These are phyloP conservation scores for Smallanthus sonchifolius DNA, from an alignment of 129 eudicot genomes.

Conservation along the genomic window DNA sequence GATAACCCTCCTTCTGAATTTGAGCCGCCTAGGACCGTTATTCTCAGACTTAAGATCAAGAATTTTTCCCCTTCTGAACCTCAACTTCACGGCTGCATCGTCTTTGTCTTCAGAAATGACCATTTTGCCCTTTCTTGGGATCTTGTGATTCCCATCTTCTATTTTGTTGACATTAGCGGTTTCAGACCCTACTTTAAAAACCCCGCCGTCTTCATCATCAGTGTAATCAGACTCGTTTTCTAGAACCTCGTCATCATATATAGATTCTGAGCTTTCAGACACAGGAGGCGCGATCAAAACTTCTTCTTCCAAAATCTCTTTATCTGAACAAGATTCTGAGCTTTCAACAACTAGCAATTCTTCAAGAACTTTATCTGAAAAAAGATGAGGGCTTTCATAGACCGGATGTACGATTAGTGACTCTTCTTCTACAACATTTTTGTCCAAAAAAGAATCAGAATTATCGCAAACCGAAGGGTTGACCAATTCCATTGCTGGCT, in stretches of 20 bases:
- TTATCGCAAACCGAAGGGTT: constrained; percentile 1
- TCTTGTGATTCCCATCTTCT: constrained; percentile 26
- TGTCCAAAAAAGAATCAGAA: constrained; percentile 8
- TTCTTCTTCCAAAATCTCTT: constrained; percentile 12
- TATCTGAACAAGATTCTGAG: constrained; percentile 31
- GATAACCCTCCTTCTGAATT: constrained; percentile 48
- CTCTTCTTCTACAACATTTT: constrained; percentile 13
- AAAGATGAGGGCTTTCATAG: neutral
- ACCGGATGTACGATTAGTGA: neutral
- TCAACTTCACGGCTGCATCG: constrained; percentile 34
- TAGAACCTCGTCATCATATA: constrained; percentile 26
- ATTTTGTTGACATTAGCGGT: constrained; percentile 1
- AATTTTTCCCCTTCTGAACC: constrained; percentile 68
- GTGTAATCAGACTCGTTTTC: constrained; percentile 31
- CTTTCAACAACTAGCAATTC: constrained; percentile 4
- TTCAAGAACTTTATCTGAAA: constrained; percentile 14
- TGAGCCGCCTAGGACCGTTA: constrained; percentile 61
- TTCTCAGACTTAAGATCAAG: constrained; percentile 52
- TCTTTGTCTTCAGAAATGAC: constrained; percentile 37
- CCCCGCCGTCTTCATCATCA: constrained; percentile 22
- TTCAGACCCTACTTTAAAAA: constrained; percentile 26
- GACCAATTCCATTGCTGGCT: constrained; percentile 2
- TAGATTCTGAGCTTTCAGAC: constrained; percentile 27
- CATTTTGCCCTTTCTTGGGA: constrained; percentile 32
- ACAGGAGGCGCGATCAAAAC: constrained; percentile 11